Base-by-base conservation (phyloP, 2,329 filamentous ascomycete genomes). In the Alternaria sp. region DNA sequence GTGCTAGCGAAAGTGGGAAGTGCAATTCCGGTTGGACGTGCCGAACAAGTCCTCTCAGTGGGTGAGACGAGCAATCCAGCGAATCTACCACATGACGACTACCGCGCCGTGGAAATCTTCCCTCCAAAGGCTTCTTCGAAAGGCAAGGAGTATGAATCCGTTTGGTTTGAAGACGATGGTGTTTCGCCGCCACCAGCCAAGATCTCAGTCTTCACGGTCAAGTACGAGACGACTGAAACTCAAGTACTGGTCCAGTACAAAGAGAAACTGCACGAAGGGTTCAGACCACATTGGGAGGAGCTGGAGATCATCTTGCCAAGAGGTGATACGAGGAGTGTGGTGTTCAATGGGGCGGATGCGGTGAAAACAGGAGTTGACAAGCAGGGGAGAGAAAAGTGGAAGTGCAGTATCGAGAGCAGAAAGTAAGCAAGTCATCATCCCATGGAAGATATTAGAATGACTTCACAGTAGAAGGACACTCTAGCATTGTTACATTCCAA, bases 121-220 rank as follows among this genome's bases (percentile, higher is more conserved):
- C 86, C 86, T 3, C 82, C 85, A 0, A 74, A 75, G 27, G 78
- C 78, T 0, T 79, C 74, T 40, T 81, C 76, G 1, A 66, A 73
- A 11, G 76, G 71, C 1, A 74, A 75, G 0, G 73, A 70, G 14
- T 78, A 73, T 8, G 84, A 79, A 60, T 74, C 64, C 25, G 81
- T 75, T 0, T 88, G 86, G 85, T 82, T 81, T 49, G 86, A 88
- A 69, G 86, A 88, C 62, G 85, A 88, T 72, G 86, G 85, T 0
- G 81, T 87, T 28, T 83, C 84, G 9, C 79, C 81, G 41, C 68
- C 74, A 18, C 71, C 73, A 5, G 74, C 67, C 1, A 68, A 63
- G 38, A 71, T 78, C 12, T 76, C 74, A 0, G 53, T 57, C 0
- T 78, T 78, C 40, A 62, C 58, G 9, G 16, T 76, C 30, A 64